Conservation (phyloP, 106 monocot genomes). For the Acorus calamus region DNA sequence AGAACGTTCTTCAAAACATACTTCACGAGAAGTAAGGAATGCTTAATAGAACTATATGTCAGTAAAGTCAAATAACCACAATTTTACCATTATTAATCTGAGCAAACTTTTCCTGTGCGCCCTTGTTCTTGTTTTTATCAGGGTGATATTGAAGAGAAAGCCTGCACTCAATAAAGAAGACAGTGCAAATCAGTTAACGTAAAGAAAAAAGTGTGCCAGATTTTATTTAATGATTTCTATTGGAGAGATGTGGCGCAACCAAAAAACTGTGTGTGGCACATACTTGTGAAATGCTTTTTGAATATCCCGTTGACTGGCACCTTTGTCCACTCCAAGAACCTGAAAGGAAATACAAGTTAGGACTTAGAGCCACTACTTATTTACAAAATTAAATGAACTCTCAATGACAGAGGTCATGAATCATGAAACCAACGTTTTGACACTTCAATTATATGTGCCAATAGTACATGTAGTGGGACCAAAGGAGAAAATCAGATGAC, state of each 20-base stretch:
- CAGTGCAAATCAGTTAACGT: too few relatives aligned
- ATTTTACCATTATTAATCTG: conserved; percentile 91
- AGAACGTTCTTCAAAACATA: neutral
- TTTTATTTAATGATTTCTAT: neutral
- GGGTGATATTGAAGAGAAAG: conserved; percentile 95
- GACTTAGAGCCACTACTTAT: neutral
- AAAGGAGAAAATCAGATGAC: too few relatives aligned
- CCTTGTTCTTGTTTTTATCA: conserved; percentile 91
- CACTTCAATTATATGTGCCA: too few relatives aligned
- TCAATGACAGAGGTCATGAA: neutral
- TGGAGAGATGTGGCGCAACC: too few relatives aligned
- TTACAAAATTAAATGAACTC: neutral
- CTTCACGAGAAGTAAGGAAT: neutral
- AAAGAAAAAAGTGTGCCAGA: neutral
- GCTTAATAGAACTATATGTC: neutral
- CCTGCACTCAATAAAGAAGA: conserved; percentile 23
- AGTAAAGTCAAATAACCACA: neutral
- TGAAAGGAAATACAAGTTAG: conserved; percentile 13
- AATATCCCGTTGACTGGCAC: conserved; percentile 80
- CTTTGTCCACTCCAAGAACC: conserved; percentile 91
- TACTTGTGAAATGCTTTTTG: conserved; percentile 98
- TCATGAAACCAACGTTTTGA: too few relatives aligned
- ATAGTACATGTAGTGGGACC: too few relatives aligned
- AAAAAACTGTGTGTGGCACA: neutral
- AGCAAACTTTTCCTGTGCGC: conserved; percentile 86